Evolutionary conservation across 257 asterid species (phyloP).

Genomic region (Thymus mandschuricus): DNA sequence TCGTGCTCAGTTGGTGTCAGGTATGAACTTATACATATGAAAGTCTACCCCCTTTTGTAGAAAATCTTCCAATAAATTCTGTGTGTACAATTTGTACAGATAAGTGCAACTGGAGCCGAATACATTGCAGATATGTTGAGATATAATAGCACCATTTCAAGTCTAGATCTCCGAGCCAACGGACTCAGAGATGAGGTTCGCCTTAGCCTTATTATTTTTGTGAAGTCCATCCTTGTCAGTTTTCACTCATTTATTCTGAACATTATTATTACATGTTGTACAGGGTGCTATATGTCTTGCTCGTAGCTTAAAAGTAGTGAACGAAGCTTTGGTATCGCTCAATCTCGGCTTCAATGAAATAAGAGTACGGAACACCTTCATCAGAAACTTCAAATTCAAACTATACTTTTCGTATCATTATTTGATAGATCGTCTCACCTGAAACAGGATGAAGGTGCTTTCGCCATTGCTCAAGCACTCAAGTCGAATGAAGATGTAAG

Average conservation of each 20-base stretch:
- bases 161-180: constrained; percentile 86
- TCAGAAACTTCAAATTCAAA: neutral
- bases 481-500: constrained; percentile 92
- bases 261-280: constrained; percentile 17
- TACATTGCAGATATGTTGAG: constrained; percentile 86
- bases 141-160: constrained; percentile 79
- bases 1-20: constrained; percentile 99
- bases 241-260: constrained; percentile 3
- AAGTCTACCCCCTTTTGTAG: constrained; percentile 1
- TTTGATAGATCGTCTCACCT: constrained; percentile 7
- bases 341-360: constrained; percentile 96
- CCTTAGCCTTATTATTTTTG: constrained; percentile 14
- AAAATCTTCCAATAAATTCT: constrained; percentile 30
- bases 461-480: constrained; percentile 91
- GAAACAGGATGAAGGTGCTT: constrained; percentile 90
- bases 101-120: constrained; percentile 85
- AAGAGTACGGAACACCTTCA: constrained; percentile 55
- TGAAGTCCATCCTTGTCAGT: neutral
- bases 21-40: constrained; percentile 40
- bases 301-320: constrained; percentile 89
- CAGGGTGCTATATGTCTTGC: constrained; percentile 90
- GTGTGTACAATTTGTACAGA: constrained; percentile 45
- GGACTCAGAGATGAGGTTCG: constrained; percentile 94
- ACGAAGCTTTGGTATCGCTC: constrained; percentile 79
- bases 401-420: neutral